These are phyloP conservation scores for Sporisorium reilianum DNA, from an alignment of 1,284 basidiomycete species.

Conservation along the genomic window DNA sequence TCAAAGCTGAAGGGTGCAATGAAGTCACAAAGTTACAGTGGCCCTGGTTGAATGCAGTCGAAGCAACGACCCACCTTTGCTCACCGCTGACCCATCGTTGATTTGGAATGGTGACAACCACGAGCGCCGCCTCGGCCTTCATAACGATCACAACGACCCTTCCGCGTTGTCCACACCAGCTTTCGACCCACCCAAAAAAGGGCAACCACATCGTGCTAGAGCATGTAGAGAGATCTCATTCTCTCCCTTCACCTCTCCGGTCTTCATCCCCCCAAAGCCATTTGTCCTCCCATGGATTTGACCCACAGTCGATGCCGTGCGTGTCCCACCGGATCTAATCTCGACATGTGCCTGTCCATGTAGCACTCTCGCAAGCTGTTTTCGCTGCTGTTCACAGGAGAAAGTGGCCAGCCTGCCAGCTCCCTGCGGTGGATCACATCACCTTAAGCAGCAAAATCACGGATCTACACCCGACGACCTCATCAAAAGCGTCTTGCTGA, in stretches of 20 bases:
- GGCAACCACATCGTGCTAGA: constrained; percentile 4
- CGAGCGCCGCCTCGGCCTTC: neutral
- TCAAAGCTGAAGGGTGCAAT: too few relatives aligned
- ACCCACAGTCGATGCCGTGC: constrained; percentile 3
- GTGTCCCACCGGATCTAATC: neutral
- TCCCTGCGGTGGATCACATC: neutral
- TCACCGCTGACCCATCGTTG: neutral
- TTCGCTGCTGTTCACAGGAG: neutral
- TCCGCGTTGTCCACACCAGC: neutral
- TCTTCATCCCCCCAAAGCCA: neutral
- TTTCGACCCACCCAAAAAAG: neutral
- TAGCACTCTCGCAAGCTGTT: too few relatives aligned
- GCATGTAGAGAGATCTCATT: neutral
- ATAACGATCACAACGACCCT: neutral
- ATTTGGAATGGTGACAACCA: neutral
- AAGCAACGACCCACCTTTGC: neutral
- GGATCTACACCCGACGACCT: neutral
- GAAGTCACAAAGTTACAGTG: neutral
- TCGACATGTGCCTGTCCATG: neutral
- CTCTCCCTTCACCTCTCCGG: neutral
- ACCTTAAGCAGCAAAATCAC: neutral
- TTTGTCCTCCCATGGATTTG: neutral
- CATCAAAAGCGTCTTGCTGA: neutral
- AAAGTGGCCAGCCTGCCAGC: neutral
- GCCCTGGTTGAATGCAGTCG: neutral